Conservation (phyloP, 108 stramenopile species). For the Aurantiochytrium sp. region DNA sequence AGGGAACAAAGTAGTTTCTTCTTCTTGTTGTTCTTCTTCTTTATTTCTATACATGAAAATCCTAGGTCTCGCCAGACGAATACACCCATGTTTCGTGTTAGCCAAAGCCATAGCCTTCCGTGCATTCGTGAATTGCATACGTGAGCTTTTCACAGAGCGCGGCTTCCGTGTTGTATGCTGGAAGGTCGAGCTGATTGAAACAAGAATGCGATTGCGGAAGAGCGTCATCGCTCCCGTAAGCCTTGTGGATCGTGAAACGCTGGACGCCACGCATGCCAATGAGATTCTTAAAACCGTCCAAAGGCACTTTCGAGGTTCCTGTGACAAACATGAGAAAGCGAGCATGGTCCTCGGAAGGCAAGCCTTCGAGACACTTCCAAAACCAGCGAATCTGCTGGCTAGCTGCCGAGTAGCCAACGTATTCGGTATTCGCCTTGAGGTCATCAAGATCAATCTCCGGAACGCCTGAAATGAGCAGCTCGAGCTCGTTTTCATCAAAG, state of each 20-base stretch:
- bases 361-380: slow-evolving; percentile 78
- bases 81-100: neutral
- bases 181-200: slow-evolving; percentile 30
- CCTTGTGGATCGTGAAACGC: slow-evolving; percentile 78
- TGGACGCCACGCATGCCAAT: slow-evolving; percentile 94
- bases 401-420: slow-evolving; percentile 73
- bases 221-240: neutral
- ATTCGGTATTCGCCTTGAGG: slow-evolving; percentile 84
- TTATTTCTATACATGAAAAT: too few species aligned
- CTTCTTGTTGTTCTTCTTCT: too few species aligned
- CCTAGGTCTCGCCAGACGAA: too few species aligned
- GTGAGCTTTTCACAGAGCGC: slow-evolving; percentile 31
- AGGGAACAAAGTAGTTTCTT: too few species aligned
- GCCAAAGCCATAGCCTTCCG: slow-evolving; percentile 48
- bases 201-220: slow-evolving; percentile 31
- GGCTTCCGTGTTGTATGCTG: slow-evolving; percentile 22
- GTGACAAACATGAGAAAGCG: slow-evolving; percentile 89
- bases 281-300: slow-evolving; percentile 82
- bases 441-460: slow-evolving; percentile 89
- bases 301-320: slow-evolving; percentile 82
- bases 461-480: slow-evolving; percentile 89
- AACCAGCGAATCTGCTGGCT: slow-evolving; percentile 88
- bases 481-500: slow-evolving; percentile 88
- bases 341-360: slow-evolving; percentile 79
- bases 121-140: slow-evolving; percentile 37